These are phyloP conservation scores for Penicillium janthinellum DNA, from an alignment of 2,329 filamentous ascomycete species.

Conservation along the genomic window DNA sequence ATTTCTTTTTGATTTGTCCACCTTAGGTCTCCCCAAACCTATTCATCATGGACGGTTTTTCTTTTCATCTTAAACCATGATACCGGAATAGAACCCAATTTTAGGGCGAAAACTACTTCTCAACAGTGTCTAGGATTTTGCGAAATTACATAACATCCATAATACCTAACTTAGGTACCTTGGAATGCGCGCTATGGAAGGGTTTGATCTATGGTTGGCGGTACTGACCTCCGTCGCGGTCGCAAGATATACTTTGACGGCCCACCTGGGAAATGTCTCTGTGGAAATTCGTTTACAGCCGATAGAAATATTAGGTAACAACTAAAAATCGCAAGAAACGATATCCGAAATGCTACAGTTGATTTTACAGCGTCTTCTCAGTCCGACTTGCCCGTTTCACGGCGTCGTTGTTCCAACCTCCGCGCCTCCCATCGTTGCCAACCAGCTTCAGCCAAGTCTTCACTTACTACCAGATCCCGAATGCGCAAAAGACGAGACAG, in stretches of 20 bases:
- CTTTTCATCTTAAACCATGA: neutral
- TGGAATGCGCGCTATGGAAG: no score
- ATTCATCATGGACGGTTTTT: neutral
- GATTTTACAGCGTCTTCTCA: slow-evolving; percentile 15
- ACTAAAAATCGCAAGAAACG: no score
- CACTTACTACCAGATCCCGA: slow-evolving; percentile 80
- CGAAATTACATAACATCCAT: no score
- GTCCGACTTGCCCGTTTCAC: slow-evolving; percentile 32
- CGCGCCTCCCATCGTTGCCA: slow-evolving; percentile 86
- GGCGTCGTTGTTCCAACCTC: slow-evolving; percentile 35
- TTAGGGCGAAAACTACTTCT: no score
- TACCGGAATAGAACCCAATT: no score
- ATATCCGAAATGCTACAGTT: neutral
- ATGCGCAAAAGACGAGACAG: slow-evolving; percentile 68
- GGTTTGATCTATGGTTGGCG: no score
- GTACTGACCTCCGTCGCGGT: no score
- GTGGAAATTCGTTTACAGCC: no score
- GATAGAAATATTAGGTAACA: neutral
- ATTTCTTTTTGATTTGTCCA: neutral
- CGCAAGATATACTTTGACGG: no score
- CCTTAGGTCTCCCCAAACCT: neutral
- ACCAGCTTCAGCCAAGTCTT: slow-evolving; percentile 86
- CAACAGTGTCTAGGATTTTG: no score
- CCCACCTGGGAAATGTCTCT: no score
- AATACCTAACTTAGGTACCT: no score